Base-by-base conservation (phyloP, 1,139 yeast species). In the Yarrowia galli region DNA sequence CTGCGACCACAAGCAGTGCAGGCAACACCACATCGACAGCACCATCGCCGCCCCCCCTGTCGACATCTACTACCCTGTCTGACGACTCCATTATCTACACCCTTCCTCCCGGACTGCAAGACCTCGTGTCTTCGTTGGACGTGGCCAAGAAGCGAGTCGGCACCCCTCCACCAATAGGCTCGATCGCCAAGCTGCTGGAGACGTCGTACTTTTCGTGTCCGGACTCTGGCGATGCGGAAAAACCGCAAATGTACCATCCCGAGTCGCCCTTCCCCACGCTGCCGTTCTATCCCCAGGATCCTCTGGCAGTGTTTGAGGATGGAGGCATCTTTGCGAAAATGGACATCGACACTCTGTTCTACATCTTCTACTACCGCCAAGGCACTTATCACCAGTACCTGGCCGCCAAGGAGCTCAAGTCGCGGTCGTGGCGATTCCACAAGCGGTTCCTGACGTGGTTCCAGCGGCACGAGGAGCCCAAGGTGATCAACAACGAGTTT, bases 211-310 rank as follows among this genome's bases (percentile, higher is more conserved):
- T 91, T 73, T 89, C 91, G 74, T 92, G 98, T 77, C 99, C 99
- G 0, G 98, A 95, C 78, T 91, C 98, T 1, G 84, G 88, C 70
- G 96, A 93, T 76, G 89, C 97, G 1, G 98, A 95, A 74, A 87
- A 86, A 72, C 98, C 98, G 36, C 84, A 88, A 71, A 86, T 86
- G 71, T 93, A 93, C 77, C 86, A 84, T 71, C 97, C 97, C n/a
- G 82, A 83, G 58, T 87, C 87, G 72, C 96, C 96, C 65, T 97
- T 90, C 75, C 97, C 98, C 18, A 91, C 97, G 6, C 91, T 96
- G 61, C 85, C 91, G 25, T 92, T 89, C 78, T 95, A 92, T 79
- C 99, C 99, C 3, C 95, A 89, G 75, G 97, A 92, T 72, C 97
- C 97, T 58, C 80, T 83, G 66, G 75, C 79, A 16, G 73, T 77